Evolutionary conservation across 345 rosid species (phyloP).

Genomic region (Raphanus sativus): DNA sequence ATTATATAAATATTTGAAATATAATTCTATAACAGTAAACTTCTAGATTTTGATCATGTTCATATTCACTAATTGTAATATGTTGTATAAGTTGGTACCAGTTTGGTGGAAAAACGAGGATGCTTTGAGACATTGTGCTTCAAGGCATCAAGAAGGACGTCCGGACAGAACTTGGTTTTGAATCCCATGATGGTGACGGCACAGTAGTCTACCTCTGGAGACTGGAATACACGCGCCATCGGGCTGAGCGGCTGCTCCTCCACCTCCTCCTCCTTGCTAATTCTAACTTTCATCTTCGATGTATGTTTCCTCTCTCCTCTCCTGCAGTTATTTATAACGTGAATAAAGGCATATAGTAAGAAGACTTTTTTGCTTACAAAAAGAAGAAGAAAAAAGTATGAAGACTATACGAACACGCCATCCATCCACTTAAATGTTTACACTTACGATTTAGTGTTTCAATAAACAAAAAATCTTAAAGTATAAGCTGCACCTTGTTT

Average conservation of each 20-base stretch:
- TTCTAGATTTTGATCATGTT: background rate
- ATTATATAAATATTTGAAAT: background rate
- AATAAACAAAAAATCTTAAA: too few species aligned
- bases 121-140: constrained; percentile 58
- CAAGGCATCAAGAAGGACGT: constrained; percentile 50
- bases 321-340: background rate
- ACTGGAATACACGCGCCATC: constrained; percentile 51
- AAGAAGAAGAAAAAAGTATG: background rate
- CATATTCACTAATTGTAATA: background rate
- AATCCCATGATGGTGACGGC: constrained; percentile 54
- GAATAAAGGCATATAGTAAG: background rate
- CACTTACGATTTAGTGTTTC: background rate
- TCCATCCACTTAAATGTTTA: background rate
- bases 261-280: background rate
- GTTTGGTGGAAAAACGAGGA: constrained; percentile 82
- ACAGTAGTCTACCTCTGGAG: constrained; percentile 47
- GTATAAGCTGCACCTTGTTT: background rate
- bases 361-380: background rate
- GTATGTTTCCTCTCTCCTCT: background rate
- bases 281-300: background rate
- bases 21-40: background rate
- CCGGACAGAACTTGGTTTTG: constrained; percentile 45
- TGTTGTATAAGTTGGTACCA: constrained; percentile 39
- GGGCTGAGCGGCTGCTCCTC: constrained; percentile 54
- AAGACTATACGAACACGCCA: background rate